Conservation (phyloP, 805 yeast genomes). For the Candida pini region DNA sequence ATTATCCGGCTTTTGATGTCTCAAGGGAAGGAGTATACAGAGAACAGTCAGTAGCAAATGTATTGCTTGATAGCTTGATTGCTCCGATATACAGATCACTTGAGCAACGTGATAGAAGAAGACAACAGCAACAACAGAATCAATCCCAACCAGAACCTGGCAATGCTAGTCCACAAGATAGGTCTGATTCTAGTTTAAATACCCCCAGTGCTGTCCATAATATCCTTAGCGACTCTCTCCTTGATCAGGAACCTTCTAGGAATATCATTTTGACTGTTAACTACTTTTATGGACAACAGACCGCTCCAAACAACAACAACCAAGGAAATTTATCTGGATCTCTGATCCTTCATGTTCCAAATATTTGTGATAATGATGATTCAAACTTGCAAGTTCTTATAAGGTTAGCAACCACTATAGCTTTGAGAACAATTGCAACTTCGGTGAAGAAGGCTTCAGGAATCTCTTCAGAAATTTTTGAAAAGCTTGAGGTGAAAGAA, state of each 20-base stretch:
- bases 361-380: conserved; percentile 55
- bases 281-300: conserved; percentile 29
- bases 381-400: conserved; percentile 54
- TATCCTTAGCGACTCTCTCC: too few relatives aligned
- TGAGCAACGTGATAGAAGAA: conserved; percentile 9
- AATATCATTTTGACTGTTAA: conserved; percentile 37
- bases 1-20: conserved; percentile 33
- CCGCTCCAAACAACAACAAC: conserved; percentile 8
- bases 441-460: conserved; percentile 47
- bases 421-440: conserved; percentile 55
- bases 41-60: conserved; percentile 17
- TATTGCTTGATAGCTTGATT: conserved; percentile 18
- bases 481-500: conserved; percentile 37
- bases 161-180: too few relatives aligned
- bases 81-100: conserved; percentile 22
- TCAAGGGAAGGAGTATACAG: conserved; percentile 27
- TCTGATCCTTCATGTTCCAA: conserved; percentile 60
- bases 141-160: not conserved
- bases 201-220: too few relatives aligned
- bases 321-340: conserved; percentile 42
- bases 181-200: too few relatives aligned
- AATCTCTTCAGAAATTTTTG: conserved; percentile 47
- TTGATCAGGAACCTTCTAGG: conserved; percentile 22
- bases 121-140: conserved; percentile 1
- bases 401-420: conserved; percentile 63